phyloP scores from a whole-genome alignment of 73 alveolate genomes.

The Paramecium caudatum region DNA sequence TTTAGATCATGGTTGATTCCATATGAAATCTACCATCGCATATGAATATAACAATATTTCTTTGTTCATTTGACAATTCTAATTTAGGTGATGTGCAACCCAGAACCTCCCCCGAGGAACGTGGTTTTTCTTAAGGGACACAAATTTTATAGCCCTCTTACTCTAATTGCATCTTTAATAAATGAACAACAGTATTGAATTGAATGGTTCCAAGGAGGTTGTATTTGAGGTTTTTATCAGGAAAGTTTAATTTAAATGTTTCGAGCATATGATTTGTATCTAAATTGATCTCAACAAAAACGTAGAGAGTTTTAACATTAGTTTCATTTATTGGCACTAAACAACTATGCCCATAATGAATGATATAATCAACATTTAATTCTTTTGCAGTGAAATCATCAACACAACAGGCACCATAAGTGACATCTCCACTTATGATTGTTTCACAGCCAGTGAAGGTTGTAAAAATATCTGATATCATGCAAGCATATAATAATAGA shows the following conservation, averaged over 20 bases:
- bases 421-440: conserved; percentile 98
- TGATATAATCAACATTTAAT: conserved; percentile 95
- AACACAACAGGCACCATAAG: conserved; percentile 99
- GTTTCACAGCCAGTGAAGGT: conserved; percentile 84
- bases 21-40: conserved; percentile 99
- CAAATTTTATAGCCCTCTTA: conserved; percentile 84
- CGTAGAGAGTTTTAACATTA: conserved; percentile 88
- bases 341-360: conserved; percentile 99
- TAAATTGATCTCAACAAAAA: conserved; percentile 95
- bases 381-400: conserved; percentile 98
- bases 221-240: conserved; percentile 78
- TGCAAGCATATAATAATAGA: conserved; percentile 90
- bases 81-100: conserved; percentile 99
- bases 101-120: conserved; percentile 98
- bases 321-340: conserved; percentile 91
- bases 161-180: conserved; percentile 81
- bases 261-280: conserved; percentile 92
- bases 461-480: conserved; percentile 89
- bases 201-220: conserved; percentile 86
- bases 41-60: conserved; percentile 88
- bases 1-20: conserved; percentile 99
- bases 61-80: conserved; percentile 78
- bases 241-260: conserved; percentile 88
- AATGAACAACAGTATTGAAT: conserved; percentile 83
- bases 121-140: conserved; percentile 97